Evolutionary conservation across 257 asterid genomes (phyloP), one percentile per base, ranked within the genome.

Genomic region (Capsicum rhomboideum): DNA sequence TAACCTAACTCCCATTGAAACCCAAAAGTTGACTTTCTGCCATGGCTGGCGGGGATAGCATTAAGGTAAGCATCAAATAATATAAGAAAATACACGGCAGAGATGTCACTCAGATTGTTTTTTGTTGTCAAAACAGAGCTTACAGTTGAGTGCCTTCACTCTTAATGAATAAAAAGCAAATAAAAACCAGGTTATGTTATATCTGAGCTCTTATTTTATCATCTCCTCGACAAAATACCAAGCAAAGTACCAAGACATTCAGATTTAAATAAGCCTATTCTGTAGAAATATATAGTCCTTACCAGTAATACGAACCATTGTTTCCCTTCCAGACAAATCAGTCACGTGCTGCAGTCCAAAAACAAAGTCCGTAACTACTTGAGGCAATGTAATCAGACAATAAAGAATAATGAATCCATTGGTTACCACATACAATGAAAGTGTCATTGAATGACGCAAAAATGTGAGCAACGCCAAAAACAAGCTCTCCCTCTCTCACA

Each of bases 301-400:
- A 74, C 80, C 80, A 2, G 80, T 74, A 46, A 74, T 74, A 74
- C 80, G 80, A 46, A 74, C 80, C 80, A 74, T 74, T 14, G 80
- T 74, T 74, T 74, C 80, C 80, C 80, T 28, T 23, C 80, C 80
- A 74, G 80, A 74, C 59, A 74, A 46, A 74, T 74, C 80, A 46
- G 80, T 74, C 59, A 74, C 80, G 3, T 74, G 80, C 80, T 74
- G 80, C 80, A 74, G 14, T 23, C 14, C 59, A 74, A 74, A 26
- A 46, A 44, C 40, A 74, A 46, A 74, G 80, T 46, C n/a, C 2
- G 1, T 46, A 74, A 74, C 23, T 74, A 74, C 14, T 44, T 13
- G 59, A 74, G 37, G 23, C 40, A 74, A 23, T n/a, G 3, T 74
- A 12, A 21, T 13, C 23, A 23, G 59, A 74, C n/a, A 44, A 46